Evolutionary conservation across 106 monocot species (phyloP).

Genomic region (Narthecium ossifragum): DNA sequence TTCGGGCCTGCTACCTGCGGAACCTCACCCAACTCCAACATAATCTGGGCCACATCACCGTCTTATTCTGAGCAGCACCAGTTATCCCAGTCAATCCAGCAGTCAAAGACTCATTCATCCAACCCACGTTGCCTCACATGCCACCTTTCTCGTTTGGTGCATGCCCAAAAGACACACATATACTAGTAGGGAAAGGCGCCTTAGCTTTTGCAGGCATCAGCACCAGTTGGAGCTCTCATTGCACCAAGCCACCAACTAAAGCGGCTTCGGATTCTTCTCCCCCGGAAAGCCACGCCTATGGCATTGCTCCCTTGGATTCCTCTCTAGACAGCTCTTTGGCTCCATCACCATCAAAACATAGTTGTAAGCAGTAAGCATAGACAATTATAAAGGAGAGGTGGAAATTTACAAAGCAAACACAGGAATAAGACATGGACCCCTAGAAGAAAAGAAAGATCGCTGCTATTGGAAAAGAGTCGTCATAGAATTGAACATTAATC

Average conservation of each 20-base stretch:
- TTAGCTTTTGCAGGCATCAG: not conserved
- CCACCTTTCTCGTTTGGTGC: constrained; percentile 7
- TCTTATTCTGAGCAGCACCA: too few relatives aligned
- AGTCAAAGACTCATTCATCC: constrained; percentile 1
- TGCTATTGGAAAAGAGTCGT: too few relatives aligned
- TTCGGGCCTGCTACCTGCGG: too few relatives aligned
- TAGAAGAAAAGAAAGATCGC: not conserved
- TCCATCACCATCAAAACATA: not conserved
- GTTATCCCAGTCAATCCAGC: not conserved
- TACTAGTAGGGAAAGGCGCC: not conserved
- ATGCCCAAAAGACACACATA: not conserved
- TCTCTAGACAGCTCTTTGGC: not conserved
- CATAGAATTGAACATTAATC: too few relatives aligned
- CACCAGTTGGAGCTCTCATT: constrained; percentile 8
- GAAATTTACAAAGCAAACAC: too few relatives aligned
- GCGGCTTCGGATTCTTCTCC: constrained; percentile 1
- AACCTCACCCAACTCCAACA: too few relatives aligned
- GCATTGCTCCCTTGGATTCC: constrained; percentile 10
- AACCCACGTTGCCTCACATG: constrained; percentile 12
- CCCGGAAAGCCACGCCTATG: constrained; percentile 1
- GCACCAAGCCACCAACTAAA: constrained; percentile 1
- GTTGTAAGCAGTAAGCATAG: not conserved
- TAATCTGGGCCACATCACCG: too few relatives aligned
- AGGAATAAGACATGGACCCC: not conserved
- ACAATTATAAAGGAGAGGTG: too few relatives aligned